These are phyloP conservation scores for Polyporus arcularius DNA, from an alignment of 768 basidiomycete species.

Conservation along the genomic window DNA sequence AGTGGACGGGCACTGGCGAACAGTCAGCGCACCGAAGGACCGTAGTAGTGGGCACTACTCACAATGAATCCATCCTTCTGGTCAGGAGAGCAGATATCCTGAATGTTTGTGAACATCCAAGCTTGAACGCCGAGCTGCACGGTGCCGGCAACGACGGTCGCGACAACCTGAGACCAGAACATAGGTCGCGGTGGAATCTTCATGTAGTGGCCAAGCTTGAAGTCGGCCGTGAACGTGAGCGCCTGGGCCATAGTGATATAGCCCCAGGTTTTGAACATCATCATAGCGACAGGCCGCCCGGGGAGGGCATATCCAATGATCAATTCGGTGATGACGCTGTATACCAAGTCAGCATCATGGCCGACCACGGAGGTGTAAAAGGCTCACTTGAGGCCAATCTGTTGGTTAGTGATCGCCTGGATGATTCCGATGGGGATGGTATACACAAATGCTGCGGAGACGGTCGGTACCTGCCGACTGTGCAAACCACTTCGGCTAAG, in stretches of 20 bases:
- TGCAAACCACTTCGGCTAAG: no score
- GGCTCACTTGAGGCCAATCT: slow-evolving; percentile 56
- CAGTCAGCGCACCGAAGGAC: background rate
- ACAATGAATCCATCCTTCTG: slow-evolving; percentile 63
- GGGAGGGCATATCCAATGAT: slow-evolving; percentile 62
- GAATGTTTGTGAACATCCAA: slow-evolving; percentile 68
- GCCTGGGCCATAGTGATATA: slow-evolving; percentile 68
- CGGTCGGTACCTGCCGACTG: background rate
- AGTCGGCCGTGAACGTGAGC: slow-evolving; percentile 69
- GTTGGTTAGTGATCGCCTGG: slow-evolving; percentile 79
- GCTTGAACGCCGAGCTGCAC: slow-evolving; percentile 66
- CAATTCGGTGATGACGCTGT: slow-evolving; percentile 71
- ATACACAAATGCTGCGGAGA: slow-evolving; percentile 49
- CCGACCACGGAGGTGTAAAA: slow-evolving; percentile 13
- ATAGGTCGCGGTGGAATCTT: slow-evolving; percentile 54
- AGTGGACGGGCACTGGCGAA: slow-evolving; percentile 56
- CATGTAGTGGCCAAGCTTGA: slow-evolving; percentile 79
- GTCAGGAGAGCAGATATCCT: slow-evolving; percentile 53
- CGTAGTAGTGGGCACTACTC: slow-evolving; percentile 2
- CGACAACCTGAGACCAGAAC: slow-evolving; percentile 58
- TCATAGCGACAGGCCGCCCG: slow-evolving; percentile 74
- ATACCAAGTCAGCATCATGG: background rate
- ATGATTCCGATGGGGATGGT: slow-evolving; percentile 83
- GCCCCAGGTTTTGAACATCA: slow-evolving; percentile 77
- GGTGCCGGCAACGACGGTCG: slow-evolving; percentile 57